Evolutionary conservation across 2,329 filamentous ascomycete species (phyloP).

Genomic region (Venturiaceae sp.): DNA sequence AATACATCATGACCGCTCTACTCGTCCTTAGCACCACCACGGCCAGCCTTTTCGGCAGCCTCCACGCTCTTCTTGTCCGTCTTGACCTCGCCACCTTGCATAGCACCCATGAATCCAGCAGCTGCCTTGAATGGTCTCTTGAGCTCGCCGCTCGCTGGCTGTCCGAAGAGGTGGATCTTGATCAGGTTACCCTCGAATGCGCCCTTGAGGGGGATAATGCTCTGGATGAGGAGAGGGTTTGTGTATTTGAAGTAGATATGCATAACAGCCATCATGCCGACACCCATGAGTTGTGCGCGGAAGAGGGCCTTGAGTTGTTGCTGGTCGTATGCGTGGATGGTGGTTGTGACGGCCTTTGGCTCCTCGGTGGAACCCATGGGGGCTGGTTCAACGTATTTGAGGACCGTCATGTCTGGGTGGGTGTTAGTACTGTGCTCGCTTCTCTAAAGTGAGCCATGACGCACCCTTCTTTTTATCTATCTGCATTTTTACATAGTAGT

Average conservation of each 20-base stretch:
- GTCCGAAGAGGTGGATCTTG: constrained; percentile 88
- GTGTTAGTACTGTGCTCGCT: constrained; percentile 12
- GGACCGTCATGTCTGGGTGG: constrained; percentile 74
- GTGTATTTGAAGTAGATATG: constrained; percentile 99
- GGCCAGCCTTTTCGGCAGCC: constrained; percentile 39
- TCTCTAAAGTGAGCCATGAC: constrained; percentile 14
- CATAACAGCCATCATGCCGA: constrained; percentile 98
- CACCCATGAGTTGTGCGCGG: constrained; percentile 88
- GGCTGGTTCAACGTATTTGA: constrained; percentile 97
- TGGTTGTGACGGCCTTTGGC: constrained; percentile 92
- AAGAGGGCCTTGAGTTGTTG: constrained; percentile 75
- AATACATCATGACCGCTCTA: constrained; percentile 17
- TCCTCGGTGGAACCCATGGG: constrained; percentile 90
- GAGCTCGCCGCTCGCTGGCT: constrained; percentile 80
- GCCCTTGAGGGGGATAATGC: constrained; percentile 93
- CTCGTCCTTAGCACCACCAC: constrained; percentile 44
- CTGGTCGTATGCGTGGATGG: constrained; percentile 88
- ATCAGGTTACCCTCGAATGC: constrained; percentile 91
- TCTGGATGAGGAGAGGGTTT: constrained; percentile 97
- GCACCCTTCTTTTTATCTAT: constrained; percentile 97
- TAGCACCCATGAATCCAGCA: constrained; percentile 71
- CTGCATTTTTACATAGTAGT: constrained; percentile 72
- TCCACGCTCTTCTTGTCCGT: constrained; percentile 62
- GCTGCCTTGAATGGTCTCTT: constrained; percentile 91
- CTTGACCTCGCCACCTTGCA: constrained; percentile 65